These are phyloP conservation scores for Apiospora marii DNA, from an alignment of 2,329 filamentous ascomycete species.

Conservation along the genomic window DNA sequence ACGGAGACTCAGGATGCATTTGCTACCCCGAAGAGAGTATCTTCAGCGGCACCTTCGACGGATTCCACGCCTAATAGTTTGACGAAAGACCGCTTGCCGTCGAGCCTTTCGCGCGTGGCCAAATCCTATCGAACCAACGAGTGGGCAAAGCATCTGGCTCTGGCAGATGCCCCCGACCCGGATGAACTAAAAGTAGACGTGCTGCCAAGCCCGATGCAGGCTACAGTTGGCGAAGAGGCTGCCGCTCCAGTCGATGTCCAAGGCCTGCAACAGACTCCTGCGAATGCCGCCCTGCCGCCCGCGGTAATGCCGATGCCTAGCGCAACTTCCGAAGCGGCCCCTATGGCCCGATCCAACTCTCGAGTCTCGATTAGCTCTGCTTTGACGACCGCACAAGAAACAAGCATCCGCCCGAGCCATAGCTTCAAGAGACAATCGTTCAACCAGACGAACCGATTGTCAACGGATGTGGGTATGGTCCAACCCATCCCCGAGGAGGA, in stretches of 20 bases:
- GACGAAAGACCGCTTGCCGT: conserved; percentile 70
- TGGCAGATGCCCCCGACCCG: conserved; percentile 75
- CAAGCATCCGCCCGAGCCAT: conserved; percentile 31
- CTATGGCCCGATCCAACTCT: conserved; percentile 35
- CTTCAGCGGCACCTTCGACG: background rate
- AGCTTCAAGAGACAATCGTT: conserved; percentile 36
- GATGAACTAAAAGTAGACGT: conserved; percentile 65
- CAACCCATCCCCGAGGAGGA: conserved; percentile 56
- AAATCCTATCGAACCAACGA: conserved; percentile 90
- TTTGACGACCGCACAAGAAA: background rate
- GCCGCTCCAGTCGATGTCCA: conserved; percentile 69
- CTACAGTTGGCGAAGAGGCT: conserved; percentile 52
- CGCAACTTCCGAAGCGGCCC: conserved; percentile 26
- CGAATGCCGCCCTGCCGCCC: conserved; percentile 55
- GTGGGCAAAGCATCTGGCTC: conserved; percentile 89
- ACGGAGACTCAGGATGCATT: conserved; percentile 29
- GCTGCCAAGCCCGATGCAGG: conserved; percentile 41
- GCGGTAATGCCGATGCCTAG: conserved; percentile 34
- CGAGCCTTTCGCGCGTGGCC: conserved; percentile 77
- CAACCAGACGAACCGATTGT: conserved; percentile 35
- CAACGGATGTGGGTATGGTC: conserved; percentile 37
- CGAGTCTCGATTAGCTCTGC: conserved; percentile 2
- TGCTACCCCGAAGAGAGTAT: background rate
- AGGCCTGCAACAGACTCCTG: conserved; percentile 70
- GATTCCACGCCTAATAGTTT: conserved; percentile 58